Evolutionary conservation across 805 yeast genomes (phyloP).

Genomic region (Candida morakotiae): DNA sequence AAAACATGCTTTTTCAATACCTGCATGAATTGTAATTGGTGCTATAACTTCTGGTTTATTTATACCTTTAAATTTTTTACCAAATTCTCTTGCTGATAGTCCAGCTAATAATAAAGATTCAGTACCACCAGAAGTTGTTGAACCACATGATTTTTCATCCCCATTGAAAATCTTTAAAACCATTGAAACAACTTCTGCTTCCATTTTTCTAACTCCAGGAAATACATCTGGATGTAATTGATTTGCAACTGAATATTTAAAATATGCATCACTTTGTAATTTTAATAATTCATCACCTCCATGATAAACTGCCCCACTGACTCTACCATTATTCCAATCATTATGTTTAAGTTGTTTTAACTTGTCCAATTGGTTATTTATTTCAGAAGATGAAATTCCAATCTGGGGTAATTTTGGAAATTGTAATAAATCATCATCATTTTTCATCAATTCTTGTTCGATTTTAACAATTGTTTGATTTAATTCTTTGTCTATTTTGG

Average conservation of each 20-base stretch:
- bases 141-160: conserved; percentile 59
- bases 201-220: conserved; percentile 96
- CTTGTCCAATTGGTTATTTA: conserved; percentile 49
- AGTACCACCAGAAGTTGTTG: conserved; percentile 92
- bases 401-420: conserved; percentile 51
- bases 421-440: conserved; percentile 42
- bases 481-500: conserved; percentile 61
- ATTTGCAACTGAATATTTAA: conserved; percentile 78
- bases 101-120: conserved; percentile 87
- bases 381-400: conserved; percentile 50
- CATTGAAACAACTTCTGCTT: conserved; percentile 91
- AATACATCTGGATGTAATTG: conserved; percentile 96
- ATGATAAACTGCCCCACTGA: conserved; percentile 95
- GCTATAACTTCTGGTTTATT: conserved; percentile 79
- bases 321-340: conserved; percentile 80
- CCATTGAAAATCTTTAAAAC: conserved; percentile 77
- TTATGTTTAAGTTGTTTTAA: conserved; percentile 55
- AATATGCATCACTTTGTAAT: conserved; percentile 74
- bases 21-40: conserved; percentile 91
- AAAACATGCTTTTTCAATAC: conserved; percentile 86
- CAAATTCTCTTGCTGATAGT: conserved; percentile 81
- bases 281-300: conserved; percentile 79
- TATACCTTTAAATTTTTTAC: conserved; percentile 52
- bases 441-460: conserved; percentile 55
- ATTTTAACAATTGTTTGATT: conserved; percentile 41